Conservation (phyloP, 78 protist species). For the Anaeramoeba ignava region DNA sequence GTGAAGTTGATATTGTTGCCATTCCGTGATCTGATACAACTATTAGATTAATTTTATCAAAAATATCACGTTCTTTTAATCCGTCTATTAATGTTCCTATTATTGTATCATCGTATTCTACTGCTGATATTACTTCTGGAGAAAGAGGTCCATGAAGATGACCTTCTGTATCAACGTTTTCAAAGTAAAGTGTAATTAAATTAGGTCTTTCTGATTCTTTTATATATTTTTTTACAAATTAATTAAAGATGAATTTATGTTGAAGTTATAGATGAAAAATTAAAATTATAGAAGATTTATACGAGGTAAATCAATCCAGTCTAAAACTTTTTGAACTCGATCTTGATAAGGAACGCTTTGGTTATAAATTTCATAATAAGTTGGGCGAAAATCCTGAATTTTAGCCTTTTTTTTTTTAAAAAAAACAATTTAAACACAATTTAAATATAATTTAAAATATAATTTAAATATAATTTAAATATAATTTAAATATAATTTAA, state of each 20-base stretch:
- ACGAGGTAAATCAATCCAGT: slow-evolving; percentile 13
- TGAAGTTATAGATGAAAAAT: too few relatives aligned
- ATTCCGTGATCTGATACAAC: slow-evolving; percentile 36
- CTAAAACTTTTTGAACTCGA: slow-evolving; percentile 8
- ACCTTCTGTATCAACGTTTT: slow-evolving; percentile 7
- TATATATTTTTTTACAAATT: too few relatives aligned
- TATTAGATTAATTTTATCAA: slow-evolving; percentile 12
- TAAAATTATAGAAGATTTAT: neutral
- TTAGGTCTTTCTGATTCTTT: neutral
- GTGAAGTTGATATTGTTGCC: neutral
- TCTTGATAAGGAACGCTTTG: neutral
- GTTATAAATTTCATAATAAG: slow-evolving; percentile 14
- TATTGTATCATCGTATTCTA: neutral
- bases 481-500: too few relatives aligned
- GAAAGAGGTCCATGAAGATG: slow-evolving; percentile 18
- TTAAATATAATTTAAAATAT: too few relatives aligned
- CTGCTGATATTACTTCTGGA: neutral
- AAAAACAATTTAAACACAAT: too few relatives aligned
- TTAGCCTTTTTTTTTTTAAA: too few relatives aligned
- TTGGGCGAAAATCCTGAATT: slow-evolving; percentile 7
- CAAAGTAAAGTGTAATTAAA: slow-evolving; percentile 13
- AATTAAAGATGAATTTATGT: too few relatives aligned
- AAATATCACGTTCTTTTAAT: neutral
- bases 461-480: too few relatives aligned
- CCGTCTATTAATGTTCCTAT: slow-evolving; percentile 6